Evolutionary conservation across 2,329 filamentous ascomycete species (phyloP), one percentile per base, ranked within the genome.

Genomic region (Metarhizium rileyi): DNA sequence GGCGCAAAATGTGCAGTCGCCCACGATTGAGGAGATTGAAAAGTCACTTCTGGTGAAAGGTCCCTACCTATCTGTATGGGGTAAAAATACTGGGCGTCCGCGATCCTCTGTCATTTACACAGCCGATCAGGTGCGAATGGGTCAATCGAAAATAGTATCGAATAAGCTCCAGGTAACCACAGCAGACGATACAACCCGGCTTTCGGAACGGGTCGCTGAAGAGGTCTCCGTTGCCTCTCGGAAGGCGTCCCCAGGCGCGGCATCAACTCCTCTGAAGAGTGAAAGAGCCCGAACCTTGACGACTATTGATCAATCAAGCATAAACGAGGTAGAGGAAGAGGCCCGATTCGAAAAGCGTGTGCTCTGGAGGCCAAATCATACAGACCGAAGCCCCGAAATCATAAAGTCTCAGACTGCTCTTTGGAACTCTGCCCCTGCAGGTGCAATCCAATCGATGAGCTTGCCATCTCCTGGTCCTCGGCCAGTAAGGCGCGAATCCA

Each of bases 51-150:
- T 14, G 35, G 23, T 22, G 18, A 18, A 46, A n/a, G 8, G 28
- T 35, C 5, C 36, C n/a, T 22, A 40, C n/a, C 20, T 20, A 40
- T 30, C 30, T 12, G 36, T 14, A 28, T 8, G 26, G 40, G 27
- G 42, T 12, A 22, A 44, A 20, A 30, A 44, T 14, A 20, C 5
- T 33, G 44, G 25, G 16, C 25, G 44, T 18, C 48, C 44, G n/a
- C 40, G 30, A 16, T 50, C 49, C 3, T 47, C 40, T 18, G 22
- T 50, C 9, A 6, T 47, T 22, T 30, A 26, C 20, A 47, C 40
- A 8, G 49, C 47, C n/a, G 18, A 48, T 30, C 40, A 45, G 22
- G 28, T 51, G 5, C 33, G 47, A 6, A 46, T 50, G 5, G 46
- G 46, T 36, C 52, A 47, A 8, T 12, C 35, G 25, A 45, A 46